phyloP scores from a whole-genome alignment of 1,139 yeast genomes.

The Yamadazyma sp. region DNA sequence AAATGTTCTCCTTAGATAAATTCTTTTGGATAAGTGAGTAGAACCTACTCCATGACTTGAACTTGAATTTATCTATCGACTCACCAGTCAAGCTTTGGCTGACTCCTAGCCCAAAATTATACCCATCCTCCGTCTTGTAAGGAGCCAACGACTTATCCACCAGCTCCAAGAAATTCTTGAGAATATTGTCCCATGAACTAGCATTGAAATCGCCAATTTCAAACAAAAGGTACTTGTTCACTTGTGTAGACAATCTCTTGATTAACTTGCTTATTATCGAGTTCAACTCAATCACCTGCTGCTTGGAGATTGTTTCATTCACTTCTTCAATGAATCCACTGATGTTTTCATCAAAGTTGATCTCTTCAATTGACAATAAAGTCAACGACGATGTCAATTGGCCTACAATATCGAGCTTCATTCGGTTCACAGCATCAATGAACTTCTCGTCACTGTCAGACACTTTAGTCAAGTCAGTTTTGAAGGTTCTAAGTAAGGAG shows the following conservation, averaged over 20 bases:
- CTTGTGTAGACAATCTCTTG: constrained; percentile 38
- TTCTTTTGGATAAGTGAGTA: constrained; percentile 58
- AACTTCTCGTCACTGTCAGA: constrained; percentile 22
- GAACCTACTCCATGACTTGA: constrained; percentile 65
- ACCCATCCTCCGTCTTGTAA: constrained; percentile 23
- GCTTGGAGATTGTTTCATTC: constrained; percentile 28
- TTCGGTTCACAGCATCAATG: constrained; percentile 16
- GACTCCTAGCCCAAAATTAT: constrained; percentile 69
- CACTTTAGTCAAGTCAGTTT: constrained; percentile 18
- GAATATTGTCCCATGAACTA: constrained; percentile 63
- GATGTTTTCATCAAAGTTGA: constrained; percentile 13
- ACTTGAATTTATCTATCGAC: constrained; percentile 45
- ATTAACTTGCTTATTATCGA: constrained; percentile 33
- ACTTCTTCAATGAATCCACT: constrained; percentile 22
- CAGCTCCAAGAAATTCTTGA: constrained; percentile 46
- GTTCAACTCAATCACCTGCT: constrained; percentile 49
- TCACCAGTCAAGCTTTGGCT: constrained; percentile 37
- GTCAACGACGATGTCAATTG: constrained; percentile 8
- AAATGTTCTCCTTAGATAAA: constrained; percentile 57
- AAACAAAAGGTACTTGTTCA: constrained; percentile 41
- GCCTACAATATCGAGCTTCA: constrained; percentile 7
- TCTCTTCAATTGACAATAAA: constrained; percentile 15
- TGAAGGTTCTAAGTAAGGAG: constrained; percentile 18
- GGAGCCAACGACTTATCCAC: constrained; percentile 23
- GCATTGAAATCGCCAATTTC: constrained; percentile 45